Evolutionary conservation across 2,329 filamentous ascomycete species (phyloP), one percentile per base, ranked within the genome.

Genomic region (Alternaria brassicicola): DNA sequence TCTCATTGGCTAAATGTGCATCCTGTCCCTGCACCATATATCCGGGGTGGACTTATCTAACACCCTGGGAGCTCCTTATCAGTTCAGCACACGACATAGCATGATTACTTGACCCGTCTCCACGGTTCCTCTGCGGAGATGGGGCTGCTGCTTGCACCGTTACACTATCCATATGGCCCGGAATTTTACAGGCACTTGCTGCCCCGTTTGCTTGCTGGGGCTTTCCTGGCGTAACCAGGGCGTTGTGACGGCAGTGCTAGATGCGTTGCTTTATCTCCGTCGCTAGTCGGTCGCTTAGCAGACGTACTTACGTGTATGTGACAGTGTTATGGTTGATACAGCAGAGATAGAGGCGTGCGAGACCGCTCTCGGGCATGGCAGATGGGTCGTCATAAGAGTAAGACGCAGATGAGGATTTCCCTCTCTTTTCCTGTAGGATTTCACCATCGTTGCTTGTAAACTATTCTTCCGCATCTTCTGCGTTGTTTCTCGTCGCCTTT

Each of bases 261-360:
- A 15, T 31, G 25, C 46, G 39, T 28, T 39, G 15, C 43, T 31
- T 49, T 60, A 31, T 19, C 50, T 61, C 49, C 52, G 53, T 63
- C 56, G 55, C 52, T 58, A n/a, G 55, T 23, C 25, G 49, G 49
- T 60, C 61, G 62, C 62, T 69, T 66, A 66, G 53, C 52, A 58
- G 31, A 57, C 41, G 15, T 50, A 41, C 54, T 58, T 63, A 63
- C 60, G 62, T 63, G 58, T 53, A 58, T 31, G 12, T 26, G 41
- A 19, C 45, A 48, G 35, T 33, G 45, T 35, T 33, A 1, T 51
- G 26, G 42, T 57, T 51, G 30, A 43, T 43, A 36, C 38, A 47
- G 30, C 26, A 35, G 21, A 64, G 62, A 64, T 64, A 64, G 59
- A 54, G 43, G 56, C 57, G 43, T 52, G 31, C 35, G 30, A 42